These are phyloP conservation scores for Alternaria consortialis DNA, from an alignment of 2,329 filamentous ascomycete genomes.

Conservation along the genomic window DNA sequence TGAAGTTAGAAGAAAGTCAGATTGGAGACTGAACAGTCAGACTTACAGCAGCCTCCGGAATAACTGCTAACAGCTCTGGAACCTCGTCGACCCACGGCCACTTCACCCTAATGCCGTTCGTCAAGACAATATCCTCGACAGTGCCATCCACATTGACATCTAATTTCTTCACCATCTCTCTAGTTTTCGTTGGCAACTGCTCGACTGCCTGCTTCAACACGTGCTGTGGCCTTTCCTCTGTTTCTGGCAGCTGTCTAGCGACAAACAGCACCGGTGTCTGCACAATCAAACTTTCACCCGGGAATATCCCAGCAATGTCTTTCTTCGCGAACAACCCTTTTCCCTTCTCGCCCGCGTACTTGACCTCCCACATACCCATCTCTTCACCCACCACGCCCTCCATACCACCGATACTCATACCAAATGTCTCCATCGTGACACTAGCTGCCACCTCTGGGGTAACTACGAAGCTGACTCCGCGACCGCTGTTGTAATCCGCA, in stretches of 20 bases:
- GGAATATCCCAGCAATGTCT: slow-evolving; percentile 25
- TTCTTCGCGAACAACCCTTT: slow-evolving; percentile 39
- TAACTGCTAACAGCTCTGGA: slow-evolving; percentile 31
- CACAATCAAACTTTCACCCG: slow-evolving; percentile 36
- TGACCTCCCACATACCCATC: slow-evolving; percentile 34
- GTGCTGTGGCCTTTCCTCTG: slow-evolving; percentile 13
- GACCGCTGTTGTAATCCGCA: slow-evolving; percentile 31
- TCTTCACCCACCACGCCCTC: slow-evolving; percentile 18
- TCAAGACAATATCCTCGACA: slow-evolving; percentile 33
- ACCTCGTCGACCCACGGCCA: slow-evolving; percentile 34
- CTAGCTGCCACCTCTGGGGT: slow-evolving; percentile 36
- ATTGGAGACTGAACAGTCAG: neutral
- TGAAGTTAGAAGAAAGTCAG: slow-evolving; percentile 6
- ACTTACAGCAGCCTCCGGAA: slow-evolving; percentile 44
- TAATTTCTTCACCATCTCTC: slow-evolving; percentile 22
- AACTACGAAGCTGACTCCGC: slow-evolving; percentile 43
- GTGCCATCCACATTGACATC: slow-evolving; percentile 26
- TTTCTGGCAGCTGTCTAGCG: slow-evolving; percentile 22
- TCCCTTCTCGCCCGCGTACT: slow-evolving; percentile 31
- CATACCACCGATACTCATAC: slow-evolving; percentile 21
- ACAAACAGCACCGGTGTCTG: slow-evolving; percentile 39
- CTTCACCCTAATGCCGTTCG: slow-evolving; percentile 35
- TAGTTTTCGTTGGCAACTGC: slow-evolving; percentile 35
- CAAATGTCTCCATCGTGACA: slow-evolving; percentile 27
- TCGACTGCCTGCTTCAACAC: slow-evolving; percentile 32